Percentiles rank a stretch among this genome's conserved stretches.
Conservation (phyloP, 768 basidiomycete genomes). For the Zangia roseola region DNA sequence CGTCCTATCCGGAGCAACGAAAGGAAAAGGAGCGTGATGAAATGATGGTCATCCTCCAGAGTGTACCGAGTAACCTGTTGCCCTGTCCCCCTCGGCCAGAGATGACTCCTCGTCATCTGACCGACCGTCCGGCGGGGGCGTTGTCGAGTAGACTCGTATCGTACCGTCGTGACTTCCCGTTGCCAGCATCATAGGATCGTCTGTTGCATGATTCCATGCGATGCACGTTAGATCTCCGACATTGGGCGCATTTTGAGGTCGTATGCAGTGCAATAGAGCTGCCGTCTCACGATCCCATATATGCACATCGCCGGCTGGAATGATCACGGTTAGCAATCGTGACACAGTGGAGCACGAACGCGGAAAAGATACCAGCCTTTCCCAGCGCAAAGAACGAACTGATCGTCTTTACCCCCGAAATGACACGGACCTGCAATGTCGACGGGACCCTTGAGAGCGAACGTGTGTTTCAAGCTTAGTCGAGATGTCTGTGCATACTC, state of each 20-base stretch:
- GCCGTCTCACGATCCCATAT: conserved; percentile 87
- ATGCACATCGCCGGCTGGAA: conserved; percentile 72
- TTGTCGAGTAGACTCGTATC: conserved; percentile 68
- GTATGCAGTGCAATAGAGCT: conserved; percentile 66
- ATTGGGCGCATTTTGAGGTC: conserved; percentile 49
- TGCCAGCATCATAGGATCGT: conserved; percentile 53
- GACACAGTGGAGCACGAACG: neutral
- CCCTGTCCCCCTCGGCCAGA: conserved; percentile 24
- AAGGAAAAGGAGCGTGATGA: conserved; percentile 1
- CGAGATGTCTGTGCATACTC: conserved; percentile 32
- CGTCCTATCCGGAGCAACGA: neutral
- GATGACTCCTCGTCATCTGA: conserved; percentile 27
- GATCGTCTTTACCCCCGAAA: conserved; percentile 78
- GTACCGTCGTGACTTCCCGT: conserved; percentile 78
- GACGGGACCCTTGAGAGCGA: conserved; percentile 63
- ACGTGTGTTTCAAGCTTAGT: conserved; percentile 58
- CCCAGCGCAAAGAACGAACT: conserved; percentile 73
- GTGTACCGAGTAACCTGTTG: conserved; percentile 26
- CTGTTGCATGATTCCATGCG: conserved; percentile 72
- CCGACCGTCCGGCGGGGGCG: conserved; percentile 22
- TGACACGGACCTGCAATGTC: conserved; percentile 82
- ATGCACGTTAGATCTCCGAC: conserved; percentile 72
- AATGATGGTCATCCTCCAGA: conserved; percentile 24
- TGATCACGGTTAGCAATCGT: neutral
- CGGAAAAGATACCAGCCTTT: conserved; percentile 48